Evolutionary conservation across 768 basidiomycete genomes (phyloP), one percentile per base, ranked within the genome.

Genomic region (Amanita thiersii): DNA sequence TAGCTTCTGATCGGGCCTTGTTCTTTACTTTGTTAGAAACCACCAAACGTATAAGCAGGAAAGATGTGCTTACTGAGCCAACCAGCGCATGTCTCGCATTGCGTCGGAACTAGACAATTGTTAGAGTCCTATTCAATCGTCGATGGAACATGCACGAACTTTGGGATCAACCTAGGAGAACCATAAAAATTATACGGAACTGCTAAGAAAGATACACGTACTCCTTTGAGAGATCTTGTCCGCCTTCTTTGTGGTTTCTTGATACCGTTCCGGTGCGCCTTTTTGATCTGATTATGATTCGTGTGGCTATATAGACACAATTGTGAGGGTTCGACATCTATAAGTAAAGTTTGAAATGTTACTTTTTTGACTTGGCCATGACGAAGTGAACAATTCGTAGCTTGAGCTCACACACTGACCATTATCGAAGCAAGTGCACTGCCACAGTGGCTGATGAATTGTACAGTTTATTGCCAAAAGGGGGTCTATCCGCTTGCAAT

Each of bases 281-380:
- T 97, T 66, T 79, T 81, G 74, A 55, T 89, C 72, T 96, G 91
- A 75, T 94, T 96, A 77, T 94, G 92, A 66, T 88, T 89, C 57
- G 85, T 89, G 63, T 90, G 84, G 56, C 86, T 91, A 17, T 10
- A n/a, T 14, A 48, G 21, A 12, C 29, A 40, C 40, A 40, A 46
- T 18, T 53, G 46, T 11, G 41, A 37, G 37, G 18, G 12, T 32
- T 39, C n/a, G n/a, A n/a, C n/a, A 19, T 12, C 25, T 6, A n/a
- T 28, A 7, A 44, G 7, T 20, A 10, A 23, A 21, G 21, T 18
- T 6, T 9, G 40, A 26, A 5, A 31, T 57, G 77, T 43, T 61
- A 93, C 89, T 97, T 97, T 76, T 97, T 97, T 50, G 94, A 98
- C 71, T 98, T 96, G 76, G 92, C 82, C 91, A 96, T 97, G 53